A percentile compares a stretch with the other conserved stretches of the same genome.
Conservation (phyloP, 2,329 filamentous ascomycete genomes). For the Aphanocladium album region DNA sequence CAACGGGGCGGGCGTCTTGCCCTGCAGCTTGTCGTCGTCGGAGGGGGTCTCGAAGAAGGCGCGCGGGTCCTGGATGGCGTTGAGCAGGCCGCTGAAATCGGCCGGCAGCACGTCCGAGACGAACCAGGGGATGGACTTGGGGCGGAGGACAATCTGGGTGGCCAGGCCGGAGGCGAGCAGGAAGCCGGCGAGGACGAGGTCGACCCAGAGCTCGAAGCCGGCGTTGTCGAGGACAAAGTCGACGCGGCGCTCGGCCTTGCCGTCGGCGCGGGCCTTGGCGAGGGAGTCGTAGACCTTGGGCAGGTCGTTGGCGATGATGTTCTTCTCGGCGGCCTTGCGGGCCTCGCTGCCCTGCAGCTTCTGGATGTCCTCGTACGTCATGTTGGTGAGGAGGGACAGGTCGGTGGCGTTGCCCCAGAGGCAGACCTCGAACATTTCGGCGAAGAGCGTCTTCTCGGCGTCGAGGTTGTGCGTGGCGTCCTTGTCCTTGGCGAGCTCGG, state of each 20-base stretch:
- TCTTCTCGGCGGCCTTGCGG: constrained; percentile 80
- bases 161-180: constrained; percentile 79
- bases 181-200: constrained; percentile 87
- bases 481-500: constrained; percentile 55
- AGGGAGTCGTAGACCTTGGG: constrained; percentile 65
- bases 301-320: constrained; percentile 87
- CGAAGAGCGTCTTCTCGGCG: constrained; percentile 74
- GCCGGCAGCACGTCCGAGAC: constrained; percentile 88
- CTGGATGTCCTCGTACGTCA: constrained; percentile 94
- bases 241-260: constrained; percentile 66
- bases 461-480: constrained; percentile 53
- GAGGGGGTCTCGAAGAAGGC: constrained; percentile 72
- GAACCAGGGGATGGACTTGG: constrained; percentile 96
- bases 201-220: constrained; percentile 94
- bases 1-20: constrained; percentile 56
- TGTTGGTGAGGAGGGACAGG: constrained; percentile 79
- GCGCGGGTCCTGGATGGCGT: constrained; percentile 70
- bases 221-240: constrained; percentile 97
- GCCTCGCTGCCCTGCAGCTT: constrained; percentile 88
- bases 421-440: constrained; percentile 93
- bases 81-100: constrained; percentile 80
- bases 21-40: constrained; percentile 57
- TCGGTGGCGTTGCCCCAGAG: constrained; percentile 98
- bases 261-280: constrained; percentile 56
- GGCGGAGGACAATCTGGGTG: constrained; percentile 81